Percentiles rank a stretch among this genome's conserved stretches.
phyloP scores from a whole-genome alignment of 2,329 filamentous ascomycete species.

The Shiraia sp. region DNA sequence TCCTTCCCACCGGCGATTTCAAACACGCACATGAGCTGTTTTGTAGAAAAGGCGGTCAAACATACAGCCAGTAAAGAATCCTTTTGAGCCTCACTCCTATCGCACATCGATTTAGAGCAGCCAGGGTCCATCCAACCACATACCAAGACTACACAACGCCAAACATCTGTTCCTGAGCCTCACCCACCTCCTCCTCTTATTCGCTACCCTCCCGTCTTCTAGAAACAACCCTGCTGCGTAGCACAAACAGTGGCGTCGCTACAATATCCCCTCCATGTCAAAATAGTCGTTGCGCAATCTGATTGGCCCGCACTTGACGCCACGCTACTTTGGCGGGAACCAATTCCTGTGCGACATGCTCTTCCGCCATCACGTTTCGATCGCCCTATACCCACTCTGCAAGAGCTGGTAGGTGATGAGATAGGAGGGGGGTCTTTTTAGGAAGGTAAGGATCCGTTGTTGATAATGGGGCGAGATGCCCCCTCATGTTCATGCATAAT shows the following conservation, averaged over 20 bases:
- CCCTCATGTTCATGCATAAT: too few relatives aligned
- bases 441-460: too few relatives aligned
- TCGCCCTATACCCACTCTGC: constrained; percentile 5
- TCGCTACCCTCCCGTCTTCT: constrained; percentile 2
- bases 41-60: too few relatives aligned
- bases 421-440: constrained; percentile 8
- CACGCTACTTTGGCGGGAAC: constrained; percentile 18
- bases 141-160: background rate
- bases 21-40: too few relatives aligned
- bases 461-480: too few relatives aligned
- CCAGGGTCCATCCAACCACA: constrained; percentile 18
- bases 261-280: constrained; percentile 7
- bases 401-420: constrained; percentile 1
- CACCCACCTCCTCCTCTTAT: background rate
- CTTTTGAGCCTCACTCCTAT: background rate
- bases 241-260: constrained; percentile 13
- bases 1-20: too few relatives aligned
- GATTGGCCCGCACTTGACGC: constrained; percentile 15
- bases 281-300: constrained; percentile 1
- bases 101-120: constrained; percentile 1
- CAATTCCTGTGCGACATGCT: constrained; percentile 22
- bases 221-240: constrained; percentile 6
- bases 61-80: background rate
- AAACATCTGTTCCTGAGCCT: constrained; percentile 3
- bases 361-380: constrained; percentile 7